phyloP scores from a whole-genome alignment of 2,329 filamentous ascomycete genomes.

The Stachybotrys chartarum region DNA sequence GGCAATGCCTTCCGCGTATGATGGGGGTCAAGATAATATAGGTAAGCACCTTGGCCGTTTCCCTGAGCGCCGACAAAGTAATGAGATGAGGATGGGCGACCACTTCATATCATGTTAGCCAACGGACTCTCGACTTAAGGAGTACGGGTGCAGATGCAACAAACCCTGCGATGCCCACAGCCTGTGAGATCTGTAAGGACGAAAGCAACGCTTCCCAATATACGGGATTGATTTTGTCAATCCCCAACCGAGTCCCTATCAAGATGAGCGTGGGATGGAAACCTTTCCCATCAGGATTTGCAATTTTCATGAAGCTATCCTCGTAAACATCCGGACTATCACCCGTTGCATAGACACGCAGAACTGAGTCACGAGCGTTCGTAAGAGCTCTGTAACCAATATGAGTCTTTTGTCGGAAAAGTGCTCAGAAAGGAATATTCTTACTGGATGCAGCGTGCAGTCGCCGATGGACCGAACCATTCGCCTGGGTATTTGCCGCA shows the following conservation, averaged over 20 bases:
- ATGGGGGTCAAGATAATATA: constrained; percentile 96
- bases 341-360: constrained; percentile 83
- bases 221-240: constrained; percentile 88
- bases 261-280: constrained; percentile 86
- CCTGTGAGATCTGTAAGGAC: constrained; percentile 79
- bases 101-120: constrained; percentile 40
- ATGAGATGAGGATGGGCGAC: constrained; percentile 80
- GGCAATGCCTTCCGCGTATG: constrained; percentile 69
- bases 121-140: background rate
- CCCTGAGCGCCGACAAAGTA: constrained; percentile 58
- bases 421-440: constrained; percentile 20
- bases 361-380: constrained; percentile 53
- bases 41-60: constrained; percentile 59
- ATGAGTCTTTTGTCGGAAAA: background rate
- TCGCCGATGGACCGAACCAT: constrained; percentile 98
- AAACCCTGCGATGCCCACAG: constrained; percentile 93
- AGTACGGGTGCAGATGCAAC: constrained; percentile 12
- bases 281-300: constrained; percentile 54
- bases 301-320: constrained; percentile 74
- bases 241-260: constrained; percentile 81
- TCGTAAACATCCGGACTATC: constrained; percentile 91
- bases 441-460: constrained; percentile 88
- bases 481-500: constrained; percentile 95
- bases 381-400: constrained; percentile 57
- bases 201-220: constrained; percentile 93